Base-by-base conservation (phyloP, 75 land plant genomes). In the Pinus tabuliformis region DNA sequence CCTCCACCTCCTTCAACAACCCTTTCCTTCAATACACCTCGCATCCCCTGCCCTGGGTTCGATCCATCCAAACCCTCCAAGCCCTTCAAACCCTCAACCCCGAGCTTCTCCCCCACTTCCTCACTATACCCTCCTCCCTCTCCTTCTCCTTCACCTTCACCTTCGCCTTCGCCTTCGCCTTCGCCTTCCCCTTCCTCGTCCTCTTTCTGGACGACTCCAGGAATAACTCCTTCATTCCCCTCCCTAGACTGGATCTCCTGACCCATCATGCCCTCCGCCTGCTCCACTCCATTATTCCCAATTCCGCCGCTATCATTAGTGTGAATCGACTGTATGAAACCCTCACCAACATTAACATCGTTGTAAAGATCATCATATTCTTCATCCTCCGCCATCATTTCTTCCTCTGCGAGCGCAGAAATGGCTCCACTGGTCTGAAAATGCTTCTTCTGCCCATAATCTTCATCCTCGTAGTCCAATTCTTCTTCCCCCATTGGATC, bases 281-380 rank as follows among this genome's bases (percentile, higher is more conserved):
- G 62, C 12, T 30, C 58, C 24, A 20, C 36, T 4, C 56, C 60
- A 24, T 49, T 74, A 49, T 0, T 49, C 54, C 54, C 54, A 49
- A 49, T 49, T 21, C 20, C 22, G 16, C 20, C 28, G 56, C 18
- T 52, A 52, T 36, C 45, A 57, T 22, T 78, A 15, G 75, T 84
- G 4, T 75, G 83, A 45, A 71, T 13, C 18, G 78, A 13, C 78
- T 89, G 89, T 64, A 82, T 73, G 66, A 86, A 83, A 63, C 88
- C 83, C 77, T 86, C 85, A 18, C 97, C 97, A 18, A 94, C 90
- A 82, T 92, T 89, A 63, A 94, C 97, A 82, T 92, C 97, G 62
- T 89, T 87, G 78, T 94, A 94, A 16, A 94, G 91, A 74, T 92
- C 97, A 59, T 94, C 97, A 59, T 88, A 94, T 36, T 94, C 95